These are phyloP conservation scores for Pouteria glomerata DNA, from an alignment of 148 eudicot genomes.

Conservation along the genomic window DNA sequence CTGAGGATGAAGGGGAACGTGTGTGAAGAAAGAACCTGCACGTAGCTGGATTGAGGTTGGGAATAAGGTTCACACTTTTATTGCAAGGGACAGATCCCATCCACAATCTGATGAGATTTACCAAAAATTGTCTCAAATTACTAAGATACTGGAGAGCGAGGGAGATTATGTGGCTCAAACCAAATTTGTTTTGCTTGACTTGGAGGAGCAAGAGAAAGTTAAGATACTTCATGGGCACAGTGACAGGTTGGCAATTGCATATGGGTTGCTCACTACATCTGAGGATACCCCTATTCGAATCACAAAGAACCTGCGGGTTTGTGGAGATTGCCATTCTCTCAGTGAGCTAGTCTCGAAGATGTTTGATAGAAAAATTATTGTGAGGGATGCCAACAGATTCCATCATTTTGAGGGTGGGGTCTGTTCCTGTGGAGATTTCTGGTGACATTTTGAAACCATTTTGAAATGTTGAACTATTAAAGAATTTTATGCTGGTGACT, in stretches of 20 bases:
- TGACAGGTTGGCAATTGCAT: constrained; percentile 84
- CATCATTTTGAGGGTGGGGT: constrained; percentile 67
- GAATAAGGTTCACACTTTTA: constrained; percentile 61
- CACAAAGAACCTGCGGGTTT: constrained; percentile 78
- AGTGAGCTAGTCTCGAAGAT: constrained; percentile 59
- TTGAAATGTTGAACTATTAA: not conserved
- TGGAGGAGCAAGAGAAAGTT: constrained; percentile 64
- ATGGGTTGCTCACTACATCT: constrained; percentile 51
- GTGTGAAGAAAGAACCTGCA: constrained; percentile 81
- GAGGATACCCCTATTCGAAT: constrained; percentile 55
- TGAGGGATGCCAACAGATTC: constrained; percentile 86
- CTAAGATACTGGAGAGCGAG: constrained; percentile 40
- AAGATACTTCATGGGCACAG: constrained; percentile 71
- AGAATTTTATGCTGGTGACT: not conserved
- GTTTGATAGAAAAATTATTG: constrained; percentile 49
- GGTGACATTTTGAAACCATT: constrained; percentile 37
- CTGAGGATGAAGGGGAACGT: constrained; percentile 53
- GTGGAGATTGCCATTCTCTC: constrained; percentile 81
- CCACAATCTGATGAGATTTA: constrained; percentile 52
- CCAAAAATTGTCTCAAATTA: constrained; percentile 40
- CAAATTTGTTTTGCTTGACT: constrained; percentile 60
- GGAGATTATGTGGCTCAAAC: constrained; percentile 68
- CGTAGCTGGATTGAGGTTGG: constrained; percentile 90
- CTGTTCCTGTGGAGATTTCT: constrained; percentile 87
- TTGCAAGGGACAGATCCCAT: constrained; percentile 69